Base-by-base conservation (phyloP, 306 rosid genomes). In the Spatholobus suberectus region DNA sequence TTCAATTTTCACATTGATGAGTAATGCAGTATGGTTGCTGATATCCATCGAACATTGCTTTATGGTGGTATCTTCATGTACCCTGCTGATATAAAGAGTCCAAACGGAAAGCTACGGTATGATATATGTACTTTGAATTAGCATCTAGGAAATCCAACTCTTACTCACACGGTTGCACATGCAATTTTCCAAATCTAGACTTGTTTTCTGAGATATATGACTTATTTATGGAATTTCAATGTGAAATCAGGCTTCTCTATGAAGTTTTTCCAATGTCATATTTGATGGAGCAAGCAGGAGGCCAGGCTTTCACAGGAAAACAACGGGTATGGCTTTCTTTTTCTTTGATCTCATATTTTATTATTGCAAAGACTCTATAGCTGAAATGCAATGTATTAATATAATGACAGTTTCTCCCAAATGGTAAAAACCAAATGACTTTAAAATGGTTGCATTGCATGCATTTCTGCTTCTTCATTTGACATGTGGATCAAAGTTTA, bases 231-330 rank as follows among this genome's bases (percentile, higher is more conserved):
- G 13, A 24, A 47, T 57, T 80, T 24, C 4, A 18, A 34, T 75
- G 23, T 65, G 27, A 70, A 57, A 75, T 49, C 67, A 96, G 99
- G 87, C 88, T 96, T 84, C 89, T 96, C 77, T 93, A 93, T 41
- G 99, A 93, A 83, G 99, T 96, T 9, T 93, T 96, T 76, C 99
- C 99, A 5, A 92, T 96, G 99, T 94, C 98, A 23, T 96, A 86
- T 88, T 86, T 96, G 90, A 79, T 96, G 90, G 99, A 96, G 88
- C 94, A 90, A 84, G 99, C 99, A 26, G 97, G 98, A 80, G 98
- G 96, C 77, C 98, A 93, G 74, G 89, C 96, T 29, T 96, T 93
- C 90, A 96, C 99, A 0, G 99, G 99, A 83, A 96, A 90, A 80
- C 88, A 86, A 81, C 79, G 99, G 90, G 99, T 95, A 92, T 47